Evolutionary conservation across 2,329 filamentous ascomycete genomes (phyloP), one percentile per base, ranked within the genome.

Genomic region (Trichoderma citrinoviride): DNA sequence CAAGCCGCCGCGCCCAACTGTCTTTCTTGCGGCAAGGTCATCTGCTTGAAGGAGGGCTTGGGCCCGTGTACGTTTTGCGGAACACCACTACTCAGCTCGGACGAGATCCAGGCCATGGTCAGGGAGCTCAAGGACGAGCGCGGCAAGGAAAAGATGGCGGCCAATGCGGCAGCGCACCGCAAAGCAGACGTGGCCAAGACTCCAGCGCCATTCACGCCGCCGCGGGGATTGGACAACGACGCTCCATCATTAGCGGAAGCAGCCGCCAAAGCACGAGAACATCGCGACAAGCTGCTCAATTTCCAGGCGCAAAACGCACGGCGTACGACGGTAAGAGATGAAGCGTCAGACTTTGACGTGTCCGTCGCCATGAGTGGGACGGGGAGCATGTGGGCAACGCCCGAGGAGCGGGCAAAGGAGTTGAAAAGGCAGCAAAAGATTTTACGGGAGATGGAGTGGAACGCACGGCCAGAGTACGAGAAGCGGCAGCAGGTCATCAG

Each of bases 1-100:
- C 89, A 97, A 50, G 87, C 87, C n/a, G 93, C 94, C 0, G 93
- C 93, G 0, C 95, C 95, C 0, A 99, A 98, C 75, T 99, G 95
- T 74, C 80, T 96, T 17, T 89, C 85, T 50, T 99, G 95, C 72
- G 95, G 95, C 66, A 98, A 98, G 75, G 92, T 99, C 14, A 89
- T 98, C 62, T 99, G 95, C 75, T 87, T 96, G 25, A 93, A 95
- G 72, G 93, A 99, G 77, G 95, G 95, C 0, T 82, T 98, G 0
- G 94, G 94, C 0, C 94, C 94, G 0, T 99, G 95, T 76, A 97
- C 94, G 0, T 97, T 91, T 73, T 99, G 95, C 78, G 87, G 88
- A 0, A 82, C 85, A 0, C 87, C 92, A 0, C 80, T 99, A 0
- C 80, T 99, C 7, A 88, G 84, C 33, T 75, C 85, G 0, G 79